Conservation (phyloP, 2,329 filamentous ascomycete genomes). For the Tothia fuscella region DNA sequence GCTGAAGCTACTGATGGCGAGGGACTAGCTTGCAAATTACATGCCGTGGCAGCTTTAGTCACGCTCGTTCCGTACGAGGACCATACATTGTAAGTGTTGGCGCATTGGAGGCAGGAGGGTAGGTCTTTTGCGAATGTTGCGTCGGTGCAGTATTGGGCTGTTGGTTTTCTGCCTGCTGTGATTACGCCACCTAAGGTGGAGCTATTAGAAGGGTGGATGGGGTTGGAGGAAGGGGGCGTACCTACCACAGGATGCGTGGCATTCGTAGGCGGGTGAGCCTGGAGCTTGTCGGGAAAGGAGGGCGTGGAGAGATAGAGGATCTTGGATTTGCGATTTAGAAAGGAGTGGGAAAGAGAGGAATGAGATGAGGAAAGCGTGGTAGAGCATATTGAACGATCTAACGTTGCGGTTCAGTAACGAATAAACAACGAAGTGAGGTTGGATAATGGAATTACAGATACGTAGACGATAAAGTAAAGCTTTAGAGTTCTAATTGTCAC, state of each 20-base stretch:
- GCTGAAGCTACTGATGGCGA: background rate
- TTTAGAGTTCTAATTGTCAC: too few species aligned
- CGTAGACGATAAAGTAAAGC: too few species aligned
- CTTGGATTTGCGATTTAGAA: background rate
- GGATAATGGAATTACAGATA: too few species aligned
- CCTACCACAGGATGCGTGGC: background rate
- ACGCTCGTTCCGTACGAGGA: background rate
- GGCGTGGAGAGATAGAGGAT: background rate
- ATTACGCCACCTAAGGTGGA: too few species aligned
- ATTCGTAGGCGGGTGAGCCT: background rate
- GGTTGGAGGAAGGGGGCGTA: too few species aligned
- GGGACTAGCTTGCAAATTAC: background rate
- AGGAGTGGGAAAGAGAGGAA: background rate
- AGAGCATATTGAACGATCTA: background rate
- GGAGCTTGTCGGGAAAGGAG: background rate
- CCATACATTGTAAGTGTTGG: background rate
- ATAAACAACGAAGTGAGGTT: background rate
- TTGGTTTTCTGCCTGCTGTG: background rate
- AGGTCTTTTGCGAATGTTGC: background rate
- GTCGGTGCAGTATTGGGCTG: background rate
- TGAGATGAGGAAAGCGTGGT: background rate
- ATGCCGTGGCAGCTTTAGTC: background rate
- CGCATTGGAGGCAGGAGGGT: background rate
- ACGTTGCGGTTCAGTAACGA: background rate
- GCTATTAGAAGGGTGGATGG: too few species aligned